Evolutionary conservation across 306 rosid species (phyloP).

Genomic region (Fragaria nilgerrensis): DNA sequence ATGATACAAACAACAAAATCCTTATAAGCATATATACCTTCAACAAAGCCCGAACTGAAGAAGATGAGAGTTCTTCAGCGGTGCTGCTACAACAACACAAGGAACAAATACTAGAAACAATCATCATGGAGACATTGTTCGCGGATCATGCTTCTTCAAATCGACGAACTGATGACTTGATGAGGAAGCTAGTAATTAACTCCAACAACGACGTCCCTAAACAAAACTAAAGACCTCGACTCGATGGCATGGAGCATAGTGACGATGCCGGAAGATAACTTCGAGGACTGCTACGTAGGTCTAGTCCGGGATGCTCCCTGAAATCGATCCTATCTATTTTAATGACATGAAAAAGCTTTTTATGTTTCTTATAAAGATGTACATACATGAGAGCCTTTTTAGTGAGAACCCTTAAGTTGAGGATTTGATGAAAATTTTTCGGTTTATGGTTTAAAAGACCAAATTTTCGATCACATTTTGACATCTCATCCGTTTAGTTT

Average conservation of each 20-base stretch:
- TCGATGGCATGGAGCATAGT: neutral
- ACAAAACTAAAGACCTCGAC: neutral
- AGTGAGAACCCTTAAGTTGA: too few relatives aligned
- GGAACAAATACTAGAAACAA: conserved; percentile 28
- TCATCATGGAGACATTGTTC: neutral
- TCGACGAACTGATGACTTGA: neutral
- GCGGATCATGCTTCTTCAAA: conserved; percentile 14
- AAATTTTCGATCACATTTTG: too few relatives aligned
- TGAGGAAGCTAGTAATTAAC: neutral
- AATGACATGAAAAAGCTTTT: too few relatives aligned
- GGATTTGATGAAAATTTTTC: too few relatives aligned
- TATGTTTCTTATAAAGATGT: neutral
- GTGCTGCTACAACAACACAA: conserved; percentile 17
- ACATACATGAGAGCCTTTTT: too few relatives aligned
- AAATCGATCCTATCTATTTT: neutral
- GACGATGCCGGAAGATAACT: neutral
- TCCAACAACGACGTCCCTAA: neutral
- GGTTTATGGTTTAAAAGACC: too few relatives aligned
- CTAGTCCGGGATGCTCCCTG: conserved; percentile 27
- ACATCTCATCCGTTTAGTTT: too few relatives aligned
- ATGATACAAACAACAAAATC: too few relatives aligned
- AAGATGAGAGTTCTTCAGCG: conserved; percentile 6
- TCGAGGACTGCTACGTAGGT: conserved; percentile 13
- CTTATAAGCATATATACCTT: neutral
- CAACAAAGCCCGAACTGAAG: neutral